Evolutionary conservation across 768 basidiomycete species (phyloP).

Genomic region (Russula sp.): DNA sequence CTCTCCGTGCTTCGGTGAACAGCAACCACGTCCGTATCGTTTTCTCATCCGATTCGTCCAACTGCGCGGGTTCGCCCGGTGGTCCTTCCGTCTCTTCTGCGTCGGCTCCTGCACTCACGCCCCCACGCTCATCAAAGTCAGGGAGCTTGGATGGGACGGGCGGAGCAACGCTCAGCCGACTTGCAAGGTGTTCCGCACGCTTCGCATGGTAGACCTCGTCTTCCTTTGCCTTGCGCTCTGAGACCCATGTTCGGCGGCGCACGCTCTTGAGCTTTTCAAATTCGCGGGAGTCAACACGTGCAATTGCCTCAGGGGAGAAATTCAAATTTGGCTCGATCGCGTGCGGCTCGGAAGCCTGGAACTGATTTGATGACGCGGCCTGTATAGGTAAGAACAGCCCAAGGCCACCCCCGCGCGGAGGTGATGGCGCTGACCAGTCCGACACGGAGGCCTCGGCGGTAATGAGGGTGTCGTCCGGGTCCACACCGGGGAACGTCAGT

Average conservation of each 20-base stretch:
- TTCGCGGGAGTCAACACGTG: constrained; percentile 22
- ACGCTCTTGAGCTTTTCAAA: constrained; percentile 25
- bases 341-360: constrained; percentile 15
- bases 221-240: constrained; percentile 30
- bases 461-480: constrained; percentile 40
- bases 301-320: constrained; percentile 19
- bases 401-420: constrained; percentile 23
- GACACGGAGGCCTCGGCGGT: constrained; percentile 18
- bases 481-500: constrained; percentile 44
- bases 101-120: constrained; percentile 34
- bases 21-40: constrained; percentile 37
- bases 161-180: constrained; percentile 24
- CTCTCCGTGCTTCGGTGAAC: constrained; percentile 33
- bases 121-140: constrained; percentile 35
- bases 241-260: constrained; percentile 27
- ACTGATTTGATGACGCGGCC: constrained; percentile 25
- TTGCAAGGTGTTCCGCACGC: constrained; percentile 26
- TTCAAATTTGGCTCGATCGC: constrained; percentile 27
- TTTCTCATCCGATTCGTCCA: constrained; percentile 27
- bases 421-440: constrained; percentile 21
- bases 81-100: constrained; percentile 39
- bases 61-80: constrained; percentile 37
- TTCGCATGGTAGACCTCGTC: constrained; percentile 24
- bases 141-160: constrained; percentile 28
- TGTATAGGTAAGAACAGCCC: constrained; percentile 29